Evolutionary conservation across 1,284 basidiomycete genomes (phyloP).

Genomic region (Prillingera fragicola): DNA sequence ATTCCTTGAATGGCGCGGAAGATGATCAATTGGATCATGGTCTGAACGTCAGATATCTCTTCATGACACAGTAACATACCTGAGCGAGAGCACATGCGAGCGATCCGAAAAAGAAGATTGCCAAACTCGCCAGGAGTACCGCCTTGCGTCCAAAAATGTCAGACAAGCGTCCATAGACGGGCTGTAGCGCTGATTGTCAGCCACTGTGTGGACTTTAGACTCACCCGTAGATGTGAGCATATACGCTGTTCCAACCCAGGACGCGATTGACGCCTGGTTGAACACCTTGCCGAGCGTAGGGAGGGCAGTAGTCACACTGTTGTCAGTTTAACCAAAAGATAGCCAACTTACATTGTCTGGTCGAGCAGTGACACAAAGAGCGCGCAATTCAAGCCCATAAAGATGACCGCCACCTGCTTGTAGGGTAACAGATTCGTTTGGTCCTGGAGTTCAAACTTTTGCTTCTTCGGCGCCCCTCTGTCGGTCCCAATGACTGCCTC

Average conservation of each 20-base stretch:
- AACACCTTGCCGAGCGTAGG: conserved; percentile 62
- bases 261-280: conserved; percentile 58
- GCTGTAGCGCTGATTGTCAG: conserved; percentile 51
- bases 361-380: conserved; percentile 55
- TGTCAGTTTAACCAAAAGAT: conserved; percentile 54
- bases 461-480: conserved; percentile 5
- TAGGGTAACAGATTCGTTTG: conserved; percentile 68
- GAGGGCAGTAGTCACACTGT: conserved; percentile 61
- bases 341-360: conserved; percentile 38
- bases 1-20: conserved; percentile 50
- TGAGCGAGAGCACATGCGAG: conserved; percentile 54
- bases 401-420: conserved; percentile 58
- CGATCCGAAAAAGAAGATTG: conserved; percentile 54
- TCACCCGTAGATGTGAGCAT: conserved; percentile 20
- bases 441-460: conserved; percentile 53
- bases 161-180: conserved; percentile 59
- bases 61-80: too few species aligned
- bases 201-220: background rate
- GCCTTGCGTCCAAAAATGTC: conserved; percentile 70
- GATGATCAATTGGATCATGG: conserved; percentile 63
- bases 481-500: conserved; percentile 2
- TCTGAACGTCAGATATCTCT: too few species aligned
- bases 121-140: conserved; percentile 51
- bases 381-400: conserved; percentile 53
- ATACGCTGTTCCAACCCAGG: conserved; percentile 56